Evolutionary conservation across 2,329 filamentous ascomycete genomes (phyloP), one percentile per base, ranked within the genome.

Genomic region (Verticillium tricorpus): DNA sequence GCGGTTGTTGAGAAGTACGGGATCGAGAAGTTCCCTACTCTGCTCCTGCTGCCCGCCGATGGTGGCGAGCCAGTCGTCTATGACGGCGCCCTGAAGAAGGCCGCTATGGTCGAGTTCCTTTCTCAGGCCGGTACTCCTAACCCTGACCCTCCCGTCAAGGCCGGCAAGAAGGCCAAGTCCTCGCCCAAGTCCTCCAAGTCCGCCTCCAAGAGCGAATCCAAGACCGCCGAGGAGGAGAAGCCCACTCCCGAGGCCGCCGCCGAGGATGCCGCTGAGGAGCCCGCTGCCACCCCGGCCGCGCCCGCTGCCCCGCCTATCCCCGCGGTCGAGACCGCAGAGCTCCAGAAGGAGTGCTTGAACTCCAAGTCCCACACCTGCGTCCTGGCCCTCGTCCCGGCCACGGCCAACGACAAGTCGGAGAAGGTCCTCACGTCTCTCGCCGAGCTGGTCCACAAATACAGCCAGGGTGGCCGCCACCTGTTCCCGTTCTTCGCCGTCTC

Each of bases 11-110:
- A 90, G 63, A 85, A 85, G 62, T 98, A 94, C 71, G 89, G 87
- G 50, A 82, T 99, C 63, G 80, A 83, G 17, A 87, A 89, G 58
- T 96, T 92, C 72, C 96, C 95, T 0, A 88, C 89, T 0, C 79
- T 99, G 54, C 80, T 97, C 3, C 84, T 98, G 17, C 76, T 99
- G 5, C 90, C 92, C 0, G 89, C 87, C 31, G 87, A 86, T 25
- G 82, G 86, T 57, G 81, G 88, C 58, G 86, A 92, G 22, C 82
- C 86, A 3, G 79, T 95, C 61, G 78, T 88, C 54, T 96, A 96
- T 72, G 81, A 90, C 32, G 94, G 93, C 52, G 90, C 95, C 67
- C 79, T 97, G 73, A 95, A 93, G 75, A 97, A 96, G 79, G 86
- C 89, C 19, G 83, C 85, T 37, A 89, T 99, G 75, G 80, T 93